Evolutionary conservation across 1,284 basidiomycete species (phyloP).

Genomic region (Marasmius fiardii): DNA sequence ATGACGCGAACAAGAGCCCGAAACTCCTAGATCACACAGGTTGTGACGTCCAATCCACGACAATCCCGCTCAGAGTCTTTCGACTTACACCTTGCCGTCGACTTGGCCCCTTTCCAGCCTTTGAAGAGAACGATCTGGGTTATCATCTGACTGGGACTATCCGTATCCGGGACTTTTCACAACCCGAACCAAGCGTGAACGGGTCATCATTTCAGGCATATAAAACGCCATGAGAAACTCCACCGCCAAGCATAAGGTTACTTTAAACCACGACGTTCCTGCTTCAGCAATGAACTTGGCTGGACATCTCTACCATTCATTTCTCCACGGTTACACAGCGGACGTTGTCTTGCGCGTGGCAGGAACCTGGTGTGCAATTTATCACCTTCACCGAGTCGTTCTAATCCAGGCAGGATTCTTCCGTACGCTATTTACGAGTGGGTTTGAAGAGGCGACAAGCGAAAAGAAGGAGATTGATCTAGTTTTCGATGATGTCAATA

Average conservation of each 20-base stretch:
- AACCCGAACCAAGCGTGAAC: too few relatives aligned
- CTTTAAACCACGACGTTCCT: background rate
- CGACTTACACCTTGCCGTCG: too few relatives aligned
- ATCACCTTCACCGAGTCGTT: slow-evolving; percentile 78
- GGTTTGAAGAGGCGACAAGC: slow-evolving; percentile 58
- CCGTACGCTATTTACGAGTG: slow-evolving; percentile 77
- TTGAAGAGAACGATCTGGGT: too few relatives aligned
- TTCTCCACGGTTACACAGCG: slow-evolving; percentile 68
- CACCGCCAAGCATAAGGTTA: background rate
- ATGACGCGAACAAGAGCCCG: too few relatives aligned
- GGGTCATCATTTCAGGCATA: background rate
- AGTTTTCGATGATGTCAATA: slow-evolving; percentile 81
- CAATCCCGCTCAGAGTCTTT: too few relatives aligned
- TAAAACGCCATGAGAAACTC: background rate
- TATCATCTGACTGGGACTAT: too few relatives aligned
- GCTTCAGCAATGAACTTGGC: background rate
- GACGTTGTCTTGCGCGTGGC: slow-evolving; percentile 73
- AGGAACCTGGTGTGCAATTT: slow-evolving; percentile 73
- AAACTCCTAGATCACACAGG: too few relatives aligned
- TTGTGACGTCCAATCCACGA: too few relatives aligned
- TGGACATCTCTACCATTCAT: slow-evolving; percentile 68
- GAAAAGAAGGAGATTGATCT: slow-evolving; percentile 52
- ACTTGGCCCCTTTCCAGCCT: too few relatives aligned
- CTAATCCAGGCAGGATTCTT: slow-evolving; percentile 94
- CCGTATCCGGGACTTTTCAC: too few relatives aligned